These are phyloP conservation scores for Fomitopsis schrenkii DNA, from an alignment of 1,284 basidiomycete species.

Conservation along the genomic window DNA sequence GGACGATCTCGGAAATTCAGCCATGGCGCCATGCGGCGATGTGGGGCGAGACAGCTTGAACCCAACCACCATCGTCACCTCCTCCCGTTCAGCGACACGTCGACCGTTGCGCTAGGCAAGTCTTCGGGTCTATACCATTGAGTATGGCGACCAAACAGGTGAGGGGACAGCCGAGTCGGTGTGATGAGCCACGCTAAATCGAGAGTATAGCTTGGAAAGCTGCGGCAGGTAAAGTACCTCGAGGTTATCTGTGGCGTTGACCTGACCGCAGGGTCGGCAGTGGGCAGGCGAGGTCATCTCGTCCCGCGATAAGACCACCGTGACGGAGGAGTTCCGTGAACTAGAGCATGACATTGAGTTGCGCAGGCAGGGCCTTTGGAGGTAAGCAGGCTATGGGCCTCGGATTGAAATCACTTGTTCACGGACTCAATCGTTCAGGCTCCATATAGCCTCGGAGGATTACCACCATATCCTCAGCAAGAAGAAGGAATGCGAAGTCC, in stretches of 20 bases:
- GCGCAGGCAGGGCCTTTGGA: slow-evolving; percentile 30
- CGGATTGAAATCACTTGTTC: background rate
- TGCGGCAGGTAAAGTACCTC: slow-evolving; percentile 27
- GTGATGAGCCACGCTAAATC: slow-evolving; percentile 2
- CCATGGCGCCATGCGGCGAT: background rate
- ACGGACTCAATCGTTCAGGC: slow-evolving; percentile 32
- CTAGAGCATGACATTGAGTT: slow-evolving; percentile 33
- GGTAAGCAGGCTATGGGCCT: slow-evolving; percentile 20
- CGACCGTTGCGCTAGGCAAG: background rate
- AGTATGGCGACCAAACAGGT: slow-evolving; percentile 34
- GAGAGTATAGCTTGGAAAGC: slow-evolving; percentile 28
- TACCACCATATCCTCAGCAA: slow-evolving; percentile 63
- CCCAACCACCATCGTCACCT: background rate
- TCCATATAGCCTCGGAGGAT: slow-evolving; percentile 55
- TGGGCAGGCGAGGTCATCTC: slow-evolving; percentile 35
- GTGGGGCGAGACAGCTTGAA: background rate
- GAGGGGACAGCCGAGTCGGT: slow-evolving; percentile 7
- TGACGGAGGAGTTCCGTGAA: slow-evolving; percentile 35
- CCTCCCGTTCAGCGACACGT: background rate
- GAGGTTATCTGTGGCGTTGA: background rate
- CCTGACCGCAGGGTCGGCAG: slow-evolving; percentile 8
- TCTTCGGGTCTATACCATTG: background rate
- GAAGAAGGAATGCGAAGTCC: slow-evolving; percentile 57
- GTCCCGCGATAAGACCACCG: slow-evolving; percentile 30
- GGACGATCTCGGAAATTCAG: background rate